Evolutionary conservation across 176 grass and related monocot species (phyloP), one percentile per base, ranked within the genome.

Genomic region (Cenchrus americanus): DNA sequence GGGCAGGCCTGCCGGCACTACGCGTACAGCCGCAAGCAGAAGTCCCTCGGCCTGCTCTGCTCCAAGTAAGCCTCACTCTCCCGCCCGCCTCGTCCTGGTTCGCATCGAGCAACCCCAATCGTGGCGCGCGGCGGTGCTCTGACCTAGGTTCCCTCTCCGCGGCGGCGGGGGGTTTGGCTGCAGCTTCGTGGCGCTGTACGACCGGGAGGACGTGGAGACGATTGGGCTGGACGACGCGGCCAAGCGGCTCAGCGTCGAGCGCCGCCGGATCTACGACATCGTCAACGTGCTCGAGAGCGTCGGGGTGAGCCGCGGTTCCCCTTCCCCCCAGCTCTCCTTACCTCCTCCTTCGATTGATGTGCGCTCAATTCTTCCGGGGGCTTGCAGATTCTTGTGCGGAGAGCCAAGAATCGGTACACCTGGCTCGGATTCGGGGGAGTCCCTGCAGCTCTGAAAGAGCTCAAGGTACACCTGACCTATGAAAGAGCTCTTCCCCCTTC

Each of bases 211-310:
- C 76, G 91, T 92, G 30, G 93, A 95, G 19, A 73, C 80, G 42
- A 85, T 98, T 67, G 85, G 87, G 81, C 87, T 98, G 59, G 93
- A 98, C 55, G 93, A 94, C 59, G 89, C 93, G 13, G 93, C 96
- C 7, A 86, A 71, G 83, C 71, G 91, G 59, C 89, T 98, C 13
- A 87, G 89, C 73, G 93, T 98, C n/a, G 96, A 98, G 85, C 88
- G 96, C 77, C 87, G 96, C 64, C 91, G 91, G 91, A 96, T 98
- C 93, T 98, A 98, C 69, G 91, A 98, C 78, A 98, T 98, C n/a
- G 96, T 98, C 75, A 98, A 96, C 17, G 91, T 98, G 12, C 86
- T 98, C 51, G 96, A 95, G 85, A 98, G 91, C 69, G 78, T 98
- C n/a, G 96, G 93, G 96, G 96, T 98, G 65, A 90, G 91, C 58